phyloP scores from a whole-genome alignment of 805 yeast species.

The Ogataea corticis region DNA sequence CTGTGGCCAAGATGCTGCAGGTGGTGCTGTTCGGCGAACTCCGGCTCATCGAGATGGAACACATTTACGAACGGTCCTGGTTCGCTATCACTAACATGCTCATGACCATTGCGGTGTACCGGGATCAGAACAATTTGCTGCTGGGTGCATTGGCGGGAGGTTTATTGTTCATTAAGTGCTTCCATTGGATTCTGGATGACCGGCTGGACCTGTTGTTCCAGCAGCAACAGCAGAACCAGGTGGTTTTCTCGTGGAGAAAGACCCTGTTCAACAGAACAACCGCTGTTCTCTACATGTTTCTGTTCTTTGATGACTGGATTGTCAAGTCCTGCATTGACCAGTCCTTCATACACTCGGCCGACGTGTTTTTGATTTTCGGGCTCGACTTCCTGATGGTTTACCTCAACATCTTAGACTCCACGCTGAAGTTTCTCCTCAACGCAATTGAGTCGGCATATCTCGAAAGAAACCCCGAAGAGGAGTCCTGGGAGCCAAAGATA shows the following conservation, averaged over 20 bases:
- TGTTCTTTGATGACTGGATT: conserved; percentile 50
- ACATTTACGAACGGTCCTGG: conserved; percentile 65
- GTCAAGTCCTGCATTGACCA: conserved; percentile 59
- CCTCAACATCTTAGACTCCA: conserved; percentile 49
- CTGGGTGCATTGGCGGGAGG: conserved; percentile 37
- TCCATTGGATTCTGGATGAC: conserved; percentile 71
- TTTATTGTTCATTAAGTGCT: conserved; percentile 58
- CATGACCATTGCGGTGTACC: conserved; percentile 54
- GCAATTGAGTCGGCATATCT: conserved; percentile 57
- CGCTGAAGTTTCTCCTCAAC: conserved; percentile 50
- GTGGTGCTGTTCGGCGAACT: conserved; percentile 69
- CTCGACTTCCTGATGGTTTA: conserved; percentile 71
- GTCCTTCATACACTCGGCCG: conserved; percentile 52
- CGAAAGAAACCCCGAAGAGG: conserved; percentile 46
- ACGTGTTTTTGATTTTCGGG: conserved; percentile 65
- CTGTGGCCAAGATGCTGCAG: conserved; percentile 51
- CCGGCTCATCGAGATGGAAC: conserved; percentile 74
- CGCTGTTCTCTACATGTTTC: conserved; percentile 45
- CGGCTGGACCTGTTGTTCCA: conserved; percentile 51
- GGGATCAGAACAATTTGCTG: conserved; percentile 46
- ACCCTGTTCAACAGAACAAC: conserved; percentile 40
- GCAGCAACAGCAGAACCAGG: conserved; percentile 22
- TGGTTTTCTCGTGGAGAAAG: conserved; percentile 5
- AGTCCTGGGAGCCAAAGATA: conserved; percentile 74
- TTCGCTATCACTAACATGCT: conserved; percentile 63